A percentile compares a stretch with the other conserved stretches of the same genome.
phyloP scores from a whole-genome alignment of 306 rosid species.

The Argentina anserina region DNA sequence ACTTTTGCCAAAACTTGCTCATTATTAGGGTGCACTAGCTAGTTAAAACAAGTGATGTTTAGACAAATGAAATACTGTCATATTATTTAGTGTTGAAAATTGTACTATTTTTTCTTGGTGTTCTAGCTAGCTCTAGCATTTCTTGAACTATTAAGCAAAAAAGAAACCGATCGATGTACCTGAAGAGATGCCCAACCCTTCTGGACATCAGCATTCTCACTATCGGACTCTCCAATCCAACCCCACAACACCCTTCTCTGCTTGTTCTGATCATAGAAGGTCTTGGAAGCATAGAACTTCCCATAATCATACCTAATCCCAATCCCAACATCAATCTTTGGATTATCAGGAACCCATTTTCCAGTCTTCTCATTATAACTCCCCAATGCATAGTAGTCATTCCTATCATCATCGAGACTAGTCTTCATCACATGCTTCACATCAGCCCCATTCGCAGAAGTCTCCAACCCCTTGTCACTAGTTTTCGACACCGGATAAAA shows the following conservation, averaged over 20 bases:
- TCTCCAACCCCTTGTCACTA: constrained; percentile 45
- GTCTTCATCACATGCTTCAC: constrained; percentile 77
- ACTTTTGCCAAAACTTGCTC: too few species aligned
- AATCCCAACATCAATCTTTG: constrained; percentile 60
- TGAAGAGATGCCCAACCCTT: constrained; percentile 92
- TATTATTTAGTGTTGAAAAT: too few species aligned
- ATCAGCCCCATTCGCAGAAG: constrained; percentile 45
- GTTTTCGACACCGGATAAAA: constrained; percentile 56
- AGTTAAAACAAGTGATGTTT: too few species aligned
- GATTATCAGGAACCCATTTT: constrained; percentile 51
- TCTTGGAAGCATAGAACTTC: constrained; percentile 75
- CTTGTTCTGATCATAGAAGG: constrained; percentile 55
- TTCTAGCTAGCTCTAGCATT: not conserved
- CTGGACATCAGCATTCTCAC: constrained; percentile 66
- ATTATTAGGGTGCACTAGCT: too few species aligned
- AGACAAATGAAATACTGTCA: not conserved
- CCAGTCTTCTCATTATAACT: constrained; percentile 54
- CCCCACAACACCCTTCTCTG: constrained; percentile 85
- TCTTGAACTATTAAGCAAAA: not conserved
- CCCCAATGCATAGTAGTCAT: constrained; percentile 81
- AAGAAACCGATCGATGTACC: constrained; percentile 39
- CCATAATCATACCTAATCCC: constrained; percentile 81
- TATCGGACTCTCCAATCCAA: constrained; percentile 86
- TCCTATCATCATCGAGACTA: constrained; percentile 66
- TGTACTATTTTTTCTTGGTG: not conserved